Evolutionary conservation across 2,329 filamentous ascomycete genomes (phyloP).

Genomic region (Aspergillus unguis): DNA sequence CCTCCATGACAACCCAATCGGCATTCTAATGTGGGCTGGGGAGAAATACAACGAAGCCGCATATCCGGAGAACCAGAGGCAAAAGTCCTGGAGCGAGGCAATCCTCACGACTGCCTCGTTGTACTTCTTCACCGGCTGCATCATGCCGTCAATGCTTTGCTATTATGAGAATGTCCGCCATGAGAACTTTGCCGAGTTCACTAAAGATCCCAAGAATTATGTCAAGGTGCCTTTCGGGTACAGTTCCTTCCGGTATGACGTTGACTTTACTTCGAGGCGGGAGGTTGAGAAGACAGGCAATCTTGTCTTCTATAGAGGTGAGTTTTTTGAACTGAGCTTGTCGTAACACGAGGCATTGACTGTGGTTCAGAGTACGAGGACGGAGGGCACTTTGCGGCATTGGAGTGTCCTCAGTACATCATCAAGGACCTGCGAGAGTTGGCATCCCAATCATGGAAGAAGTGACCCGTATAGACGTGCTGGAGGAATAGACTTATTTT

Average conservation of each 20-base stretch:
- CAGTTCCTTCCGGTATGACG: slow-evolving; percentile 11
- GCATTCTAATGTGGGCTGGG: slow-evolving; percentile 8
- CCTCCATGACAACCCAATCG: slow-evolving; percentile 10
- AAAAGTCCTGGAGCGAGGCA: slow-evolving; percentile 5
- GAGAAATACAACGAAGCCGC: slow-evolving; percentile 8
- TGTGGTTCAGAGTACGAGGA: slow-evolving; percentile 7
- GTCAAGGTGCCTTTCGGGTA: slow-evolving; percentile 8
- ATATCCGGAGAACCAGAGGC: background rate
- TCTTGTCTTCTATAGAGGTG: slow-evolving; percentile 11
- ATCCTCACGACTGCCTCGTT: slow-evolving; percentile 9
- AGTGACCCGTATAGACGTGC: background rate
- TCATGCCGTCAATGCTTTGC: slow-evolving; percentile 9
- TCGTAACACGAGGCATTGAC: background rate
- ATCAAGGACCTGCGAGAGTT: slow-evolving; percentile 5
- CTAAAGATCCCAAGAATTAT: slow-evolving; percentile 3
- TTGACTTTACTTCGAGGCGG: background rate
- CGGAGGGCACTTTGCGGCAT: slow-evolving; percentile 12
- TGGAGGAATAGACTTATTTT: background rate
- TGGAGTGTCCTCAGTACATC: background rate
- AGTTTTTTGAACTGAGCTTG: background rate
- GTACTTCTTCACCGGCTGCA: slow-evolving; percentile 12
- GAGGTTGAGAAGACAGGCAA: slow-evolving; percentile 5
- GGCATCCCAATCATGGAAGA: slow-evolving; percentile 2
- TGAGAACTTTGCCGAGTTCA: slow-evolving; percentile 3
- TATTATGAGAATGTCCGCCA: slow-evolving; percentile 10